Percentiles rank a stretch among this genome's conserved stretches.
phyloP scores from a whole-genome alignment of 768 basidiomycete species.

The Phanerochaete carnosa region DNA sequence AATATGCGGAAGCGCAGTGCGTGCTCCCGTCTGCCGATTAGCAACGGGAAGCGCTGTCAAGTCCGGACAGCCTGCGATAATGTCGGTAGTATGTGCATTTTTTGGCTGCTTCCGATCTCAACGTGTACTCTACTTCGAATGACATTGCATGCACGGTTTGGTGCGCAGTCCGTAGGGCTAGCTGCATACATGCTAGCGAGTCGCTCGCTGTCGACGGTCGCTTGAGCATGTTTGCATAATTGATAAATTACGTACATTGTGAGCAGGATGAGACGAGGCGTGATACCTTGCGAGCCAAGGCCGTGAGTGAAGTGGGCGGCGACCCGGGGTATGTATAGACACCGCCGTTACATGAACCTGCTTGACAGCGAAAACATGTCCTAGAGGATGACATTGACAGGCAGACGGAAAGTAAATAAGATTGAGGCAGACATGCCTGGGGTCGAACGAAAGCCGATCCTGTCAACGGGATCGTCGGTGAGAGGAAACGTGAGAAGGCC shows the following conservation, averaged over 20 bases:
- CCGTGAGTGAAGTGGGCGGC: not conserved
- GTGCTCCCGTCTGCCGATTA: not conserved
- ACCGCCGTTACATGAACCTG: not conserved
- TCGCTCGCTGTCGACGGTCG: not conserved
- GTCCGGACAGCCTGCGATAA: not conserved
- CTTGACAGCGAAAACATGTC: not conserved
- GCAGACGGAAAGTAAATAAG: too few species aligned
- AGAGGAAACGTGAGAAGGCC: too few species aligned
- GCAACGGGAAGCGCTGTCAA: not conserved
- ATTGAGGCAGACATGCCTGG: too few species aligned
- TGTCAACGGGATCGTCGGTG: too few species aligned
- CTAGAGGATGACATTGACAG: too few species aligned
- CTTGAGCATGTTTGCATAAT: not conserved
- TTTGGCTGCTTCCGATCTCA: not conserved
- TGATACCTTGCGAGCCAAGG: not conserved
- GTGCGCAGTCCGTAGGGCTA: too few species aligned
- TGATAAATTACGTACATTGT: not conserved
- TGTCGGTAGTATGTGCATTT: not conserved
- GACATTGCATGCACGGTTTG: too few species aligned
- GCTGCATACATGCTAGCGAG: too few species aligned
- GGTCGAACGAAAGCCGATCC: too few species aligned
- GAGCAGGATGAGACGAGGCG: not conserved
- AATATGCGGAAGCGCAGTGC: not conserved
- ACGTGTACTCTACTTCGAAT: not conserved
- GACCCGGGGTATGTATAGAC: not conserved